Base-by-base conservation (phyloP, 352 stramenopile species). In the Phytophthora hybrid region DNA sequence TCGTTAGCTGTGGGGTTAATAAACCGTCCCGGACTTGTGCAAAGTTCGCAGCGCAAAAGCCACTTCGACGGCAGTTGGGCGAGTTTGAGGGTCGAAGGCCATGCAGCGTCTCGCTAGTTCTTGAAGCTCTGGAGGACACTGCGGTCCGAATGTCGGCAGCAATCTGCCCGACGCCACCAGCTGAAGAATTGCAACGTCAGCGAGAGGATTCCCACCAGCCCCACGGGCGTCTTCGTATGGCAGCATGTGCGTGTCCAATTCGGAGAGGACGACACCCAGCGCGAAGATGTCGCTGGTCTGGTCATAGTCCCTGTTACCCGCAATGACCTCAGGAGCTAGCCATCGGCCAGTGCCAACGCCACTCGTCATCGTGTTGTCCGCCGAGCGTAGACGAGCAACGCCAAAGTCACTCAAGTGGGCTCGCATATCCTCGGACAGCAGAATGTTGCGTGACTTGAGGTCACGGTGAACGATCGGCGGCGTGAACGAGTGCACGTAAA, bases 401-500 rank as follows among this genome's bases (percentile, higher is more conserved):
- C 82, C 84, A 59, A 90, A 89, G 60, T 88, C 79, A 32, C 71
- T 85, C 32, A 91, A 63, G 41, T 90, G 85, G 0, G 67, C 73
- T 10, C 78, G 64, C 31, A 79, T 26, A 1, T 81, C 55, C 2
- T 67, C 66, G 8, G 68, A 74, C 3, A 93, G 66, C 55, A 93
- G 63, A 21, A 93, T 66, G 52, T 93, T 92, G 4, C 76, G 66
- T 0, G 84, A 87, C 34, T 89, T 90, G 23, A 92, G 65, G 26
- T 90, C 84, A 29, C 82, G 84, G 47, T 93, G 87, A 10, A 91
- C 75, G 3, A 92, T 76, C 47, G 84, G 81, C 1, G 78, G 84
- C 1, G 46, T 62, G 65, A 93, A 91, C 61, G 87, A 90, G 66
- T 93, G 84, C 21, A 90, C 75, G 62, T 92, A 93, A 29, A 89